A percentile compares a stretch with the other conserved stretches of the same genome.
Conservation (phyloP, 345 rosid genomes). For the Syzygium aqueum region DNA sequence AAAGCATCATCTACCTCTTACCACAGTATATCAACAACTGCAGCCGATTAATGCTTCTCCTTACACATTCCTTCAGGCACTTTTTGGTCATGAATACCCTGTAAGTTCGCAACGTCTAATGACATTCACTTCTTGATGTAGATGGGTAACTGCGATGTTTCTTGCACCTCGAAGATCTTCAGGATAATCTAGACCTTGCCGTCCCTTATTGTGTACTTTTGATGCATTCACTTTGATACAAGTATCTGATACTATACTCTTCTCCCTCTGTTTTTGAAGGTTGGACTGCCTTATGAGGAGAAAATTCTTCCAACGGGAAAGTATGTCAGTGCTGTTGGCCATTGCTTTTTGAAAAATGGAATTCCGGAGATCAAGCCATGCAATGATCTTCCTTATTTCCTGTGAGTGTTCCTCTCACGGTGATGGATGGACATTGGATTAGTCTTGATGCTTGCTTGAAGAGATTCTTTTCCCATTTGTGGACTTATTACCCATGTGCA, state of each 20-base stretch:
- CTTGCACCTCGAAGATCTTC: not conserved
- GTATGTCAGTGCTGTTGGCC: constrained; percentile 56
- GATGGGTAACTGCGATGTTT: not conserved
- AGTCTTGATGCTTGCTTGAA: not conserved
- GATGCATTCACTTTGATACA: not conserved
- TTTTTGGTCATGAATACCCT: constrained; percentile 60
- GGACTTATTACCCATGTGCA: too few relatives aligned
- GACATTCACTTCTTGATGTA: not conserved
- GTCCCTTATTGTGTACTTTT: not conserved
- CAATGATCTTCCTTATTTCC: constrained; percentile 25
- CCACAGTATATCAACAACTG: constrained; percentile 58
- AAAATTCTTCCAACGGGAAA: constrained; percentile 77
- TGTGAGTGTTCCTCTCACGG: constrained; percentile 7
- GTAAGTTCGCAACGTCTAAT: constrained; percentile 21
- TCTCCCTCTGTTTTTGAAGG: constrained; percentile 26
- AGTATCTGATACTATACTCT: not conserved
- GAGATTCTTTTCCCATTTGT: too few relatives aligned
- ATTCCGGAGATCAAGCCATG: constrained; percentile 64
- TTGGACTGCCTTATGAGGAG: constrained; percentile 83
- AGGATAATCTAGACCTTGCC: not conserved
- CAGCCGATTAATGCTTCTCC: constrained; percentile 68
- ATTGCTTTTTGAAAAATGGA: constrained; percentile 37
- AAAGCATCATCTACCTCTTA: constrained; percentile 58
- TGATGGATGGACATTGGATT: not conserved
- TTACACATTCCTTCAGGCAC: constrained; percentile 70